Base-by-base conservation (phyloP, 257 asterid genomes). In the Cruciata laevipes region DNA sequence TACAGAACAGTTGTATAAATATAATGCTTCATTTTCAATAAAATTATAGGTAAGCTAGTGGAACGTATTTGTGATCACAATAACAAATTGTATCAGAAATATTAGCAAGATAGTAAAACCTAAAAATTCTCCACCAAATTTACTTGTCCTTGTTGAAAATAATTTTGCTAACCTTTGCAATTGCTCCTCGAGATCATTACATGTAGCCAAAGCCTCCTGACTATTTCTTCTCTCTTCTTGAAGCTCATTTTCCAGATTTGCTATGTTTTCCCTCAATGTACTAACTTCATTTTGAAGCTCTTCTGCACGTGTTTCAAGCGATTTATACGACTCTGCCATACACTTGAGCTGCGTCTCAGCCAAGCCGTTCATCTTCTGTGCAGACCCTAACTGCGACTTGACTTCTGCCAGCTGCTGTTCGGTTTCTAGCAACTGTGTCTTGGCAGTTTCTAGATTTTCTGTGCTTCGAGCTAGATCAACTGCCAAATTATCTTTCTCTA, bases 271-370 rank as follows among this genome's bases (percentile, higher is more conserved):
- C 70, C 63, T 91, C 35, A 90, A 95, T 65, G 78, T 65, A 78
- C 84, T 79, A 16, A 86, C 79, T 80, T 90, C 96, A 71, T 76
- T 76, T 75, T 90, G 89, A 44, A 90, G 79, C 63, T 85, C 90
- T 71, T 81, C 95, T 16, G 96, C 84, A 24, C 95, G 87, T 30
- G 82, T 69, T 79, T 90, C 99, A 72, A 90, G 97, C 30, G 87
- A 76, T 40, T 79, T 88, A 83, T 93, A 93, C 3, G 99, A 93
- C 74, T 90, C 97, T 6, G 95, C 95, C 99, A 93, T 93, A 81
- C 99, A 93, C 74, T 88, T 93, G 69, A 93, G 95, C 83, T 93
- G 99, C 37, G 95, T 93, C 82, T 88, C 99, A 63, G 96, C 86
- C 82, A 93, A 84, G 79, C 95, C 78, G 77, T 90, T 88, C 69